A percentile compares a stretch with the other conserved stretches of the same genome.
Evolutionary conservation across 2,329 filamentous ascomycete species (phyloP).

Genomic region (Ceratocystis albifundus): DNA sequence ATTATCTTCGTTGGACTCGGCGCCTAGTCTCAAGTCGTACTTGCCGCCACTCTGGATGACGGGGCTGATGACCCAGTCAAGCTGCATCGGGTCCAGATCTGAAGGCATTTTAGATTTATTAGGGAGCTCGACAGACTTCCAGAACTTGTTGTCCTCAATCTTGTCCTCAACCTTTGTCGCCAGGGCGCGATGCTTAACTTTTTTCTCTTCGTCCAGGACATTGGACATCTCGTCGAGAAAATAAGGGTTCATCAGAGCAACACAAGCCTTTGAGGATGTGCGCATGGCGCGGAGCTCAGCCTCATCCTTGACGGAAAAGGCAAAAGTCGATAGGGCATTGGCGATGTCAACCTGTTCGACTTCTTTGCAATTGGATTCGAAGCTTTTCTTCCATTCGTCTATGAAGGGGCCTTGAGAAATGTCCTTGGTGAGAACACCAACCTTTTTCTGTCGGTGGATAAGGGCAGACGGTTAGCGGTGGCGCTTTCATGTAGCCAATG

Average conservation of each 20-base stretch:
- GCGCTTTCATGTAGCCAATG: not conserved
- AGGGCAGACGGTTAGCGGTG: conserved; percentile 17
- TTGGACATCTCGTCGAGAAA: conserved; percentile 98
- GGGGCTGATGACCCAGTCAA: conserved; percentile 89
- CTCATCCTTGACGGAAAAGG: conserved; percentile 89
- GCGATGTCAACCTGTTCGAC: conserved; percentile 81
- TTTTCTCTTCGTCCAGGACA: conserved; percentile 91
- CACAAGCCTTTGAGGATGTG: conserved; percentile 85
- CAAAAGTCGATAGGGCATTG: conserved; percentile 65
- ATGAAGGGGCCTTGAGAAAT: conserved; percentile 76
- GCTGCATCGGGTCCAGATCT: conserved; percentile 75
- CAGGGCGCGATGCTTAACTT: conserved; percentile 78
- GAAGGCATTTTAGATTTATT: conserved; percentile 65
- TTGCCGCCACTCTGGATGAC: conserved; percentile 91
- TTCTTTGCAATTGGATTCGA: conserved; percentile 67
- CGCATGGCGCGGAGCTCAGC: conserved; percentile 87
- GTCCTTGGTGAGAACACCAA: conserved; percentile 78
- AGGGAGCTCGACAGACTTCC: conserved; percentile 63
- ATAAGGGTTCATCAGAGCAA: conserved; percentile 87
- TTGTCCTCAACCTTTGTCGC: conserved; percentile 83
- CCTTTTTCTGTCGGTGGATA: conserved; percentile 55
- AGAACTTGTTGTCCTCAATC: conserved; percentile 88
- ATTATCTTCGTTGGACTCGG: conserved; percentile 66
- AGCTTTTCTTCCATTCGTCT: conserved; percentile 88
- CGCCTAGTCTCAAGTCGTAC: conserved; percentile 75